These are phyloP conservation scores for Acer negundo DNA, from an alignment of 345 rosid species.

Conservation along the genomic window DNA sequence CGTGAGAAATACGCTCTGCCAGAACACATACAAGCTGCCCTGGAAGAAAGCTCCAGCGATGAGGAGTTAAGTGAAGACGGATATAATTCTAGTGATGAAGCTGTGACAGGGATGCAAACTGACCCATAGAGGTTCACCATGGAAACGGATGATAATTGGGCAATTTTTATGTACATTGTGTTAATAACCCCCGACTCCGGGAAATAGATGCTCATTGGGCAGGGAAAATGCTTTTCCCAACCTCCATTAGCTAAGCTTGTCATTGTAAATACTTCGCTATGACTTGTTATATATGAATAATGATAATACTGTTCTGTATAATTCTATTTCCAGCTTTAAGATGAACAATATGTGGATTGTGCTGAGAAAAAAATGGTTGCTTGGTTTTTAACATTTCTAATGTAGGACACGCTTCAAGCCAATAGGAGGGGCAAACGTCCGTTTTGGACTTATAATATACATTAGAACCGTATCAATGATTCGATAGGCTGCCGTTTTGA, in stretches of 20 bases:
- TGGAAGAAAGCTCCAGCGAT: slow-evolving; percentile 46
- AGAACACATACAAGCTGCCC: slow-evolving; percentile 40
- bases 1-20: slow-evolving; percentile 66
- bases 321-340: neutral
- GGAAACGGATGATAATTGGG: too few relatives aligned
- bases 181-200: neutral
- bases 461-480: too few relatives aligned
- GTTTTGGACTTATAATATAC: too few relatives aligned
- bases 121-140: slow-evolving; percentile 37
- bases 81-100: slow-evolving; percentile 48
- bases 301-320: neutral
- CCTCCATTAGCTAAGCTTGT: slow-evolving; percentile 11
- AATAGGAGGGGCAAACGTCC: too few relatives aligned
- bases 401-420: too few relatives aligned
- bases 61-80: slow-evolving; percentile 57
- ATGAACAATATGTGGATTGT: neutral
- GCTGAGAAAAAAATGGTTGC: neutral
- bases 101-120: slow-evolving; percentile 44
- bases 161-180: slow-evolving; percentile 28
- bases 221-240: neutral
- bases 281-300: too few relatives aligned
- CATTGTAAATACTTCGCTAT: slow-evolving; percentile 25
- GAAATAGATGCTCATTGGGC: neutral
- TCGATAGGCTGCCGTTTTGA: too few relatives aligned
- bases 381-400: too few relatives aligned